phyloP scores from a whole-genome alignment of 768 basidiomycete species.

The Galerina sulciceps region DNA sequence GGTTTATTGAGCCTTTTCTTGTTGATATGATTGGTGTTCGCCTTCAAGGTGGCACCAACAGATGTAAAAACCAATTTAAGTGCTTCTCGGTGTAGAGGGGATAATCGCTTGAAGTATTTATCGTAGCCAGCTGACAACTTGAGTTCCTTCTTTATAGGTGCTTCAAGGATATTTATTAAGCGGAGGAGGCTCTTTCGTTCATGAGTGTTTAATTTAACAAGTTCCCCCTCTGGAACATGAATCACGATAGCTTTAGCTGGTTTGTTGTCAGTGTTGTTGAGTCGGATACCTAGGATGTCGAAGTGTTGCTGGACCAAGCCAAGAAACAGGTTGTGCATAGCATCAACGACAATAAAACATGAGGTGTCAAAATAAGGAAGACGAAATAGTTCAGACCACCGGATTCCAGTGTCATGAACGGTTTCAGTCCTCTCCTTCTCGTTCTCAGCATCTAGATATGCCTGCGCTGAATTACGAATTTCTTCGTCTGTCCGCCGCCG shows the following conservation, averaged over 20 bases:
- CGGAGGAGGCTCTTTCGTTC: not conserved
- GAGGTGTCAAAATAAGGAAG: conserved; percentile 40
- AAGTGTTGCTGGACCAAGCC: conserved; percentile 34
- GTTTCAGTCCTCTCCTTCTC: conserved; percentile 5
- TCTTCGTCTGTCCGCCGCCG: conserved; percentile 11
- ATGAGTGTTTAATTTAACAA: not conserved
- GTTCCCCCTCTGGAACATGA: not conserved
- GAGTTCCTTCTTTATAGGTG: not conserved
- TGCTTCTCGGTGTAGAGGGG: not conserved
- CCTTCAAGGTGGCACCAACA: not conserved
- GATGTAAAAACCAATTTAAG: not conserved
- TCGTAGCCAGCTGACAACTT: not conserved
- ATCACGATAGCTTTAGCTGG: not conserved
- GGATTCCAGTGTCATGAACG: conserved; percentile 25
- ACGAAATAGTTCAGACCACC: conserved; percentile 25
- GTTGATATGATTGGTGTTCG: not conserved
- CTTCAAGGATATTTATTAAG: not conserved
- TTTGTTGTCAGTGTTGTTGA: not conserved
- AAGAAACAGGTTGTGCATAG: conserved; percentile 43
- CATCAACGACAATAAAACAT: conserved; percentile 32
- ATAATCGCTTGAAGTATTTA: not conserved
- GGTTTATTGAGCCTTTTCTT: not conserved
- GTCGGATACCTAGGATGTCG: conserved; percentile 14
- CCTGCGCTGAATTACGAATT: conserved; percentile 16
- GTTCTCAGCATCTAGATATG: conserved; percentile 21